These are phyloP conservation scores for Salix suchowensis DNA, from an alignment of 345 rosid genomes.

Conservation along the genomic window DNA sequence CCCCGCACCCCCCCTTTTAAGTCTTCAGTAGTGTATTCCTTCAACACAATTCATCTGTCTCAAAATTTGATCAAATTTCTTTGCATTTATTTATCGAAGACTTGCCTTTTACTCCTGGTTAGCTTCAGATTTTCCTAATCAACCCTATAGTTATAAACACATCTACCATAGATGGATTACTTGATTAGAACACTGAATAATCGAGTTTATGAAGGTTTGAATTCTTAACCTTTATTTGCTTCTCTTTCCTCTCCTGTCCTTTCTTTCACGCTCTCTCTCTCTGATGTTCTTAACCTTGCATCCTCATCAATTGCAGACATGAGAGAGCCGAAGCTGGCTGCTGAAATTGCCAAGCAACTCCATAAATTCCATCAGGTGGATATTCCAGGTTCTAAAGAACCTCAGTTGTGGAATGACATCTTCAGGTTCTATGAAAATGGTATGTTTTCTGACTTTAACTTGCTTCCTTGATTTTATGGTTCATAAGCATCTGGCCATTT, in stretches of 20 bases:
- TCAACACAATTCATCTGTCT: too few relatives aligned
- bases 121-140: too few relatives aligned
- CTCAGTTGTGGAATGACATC: constrained; percentile 87
- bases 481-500: background rate
- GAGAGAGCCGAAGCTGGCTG: constrained; percentile 71
- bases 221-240: background rate
- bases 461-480: background rate
- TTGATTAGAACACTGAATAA: background rate
- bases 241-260: too few relatives aligned
- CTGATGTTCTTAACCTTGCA: background rate
- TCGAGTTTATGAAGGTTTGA: background rate
- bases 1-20: too few relatives aligned
- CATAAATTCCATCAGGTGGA: constrained; percentile 71
- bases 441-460: constrained; percentile 14
- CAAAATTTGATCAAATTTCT: too few relatives aligned
- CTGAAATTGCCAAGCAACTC: constrained; percentile 85
- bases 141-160: too few relatives aligned
- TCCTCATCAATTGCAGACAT: constrained; percentile 45
- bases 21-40: too few relatives aligned
- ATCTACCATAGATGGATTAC: background rate
- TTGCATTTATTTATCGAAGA: too few relatives aligned
- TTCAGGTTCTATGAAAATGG: constrained; percentile 84
- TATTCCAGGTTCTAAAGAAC: constrained; percentile 85
- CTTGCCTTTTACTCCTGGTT: background rate
- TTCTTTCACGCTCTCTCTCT: constrained; percentile 8